Conservation (phyloP, 2,329 filamentous ascomycete genomes). For the Fusarium sp. region DNA sequence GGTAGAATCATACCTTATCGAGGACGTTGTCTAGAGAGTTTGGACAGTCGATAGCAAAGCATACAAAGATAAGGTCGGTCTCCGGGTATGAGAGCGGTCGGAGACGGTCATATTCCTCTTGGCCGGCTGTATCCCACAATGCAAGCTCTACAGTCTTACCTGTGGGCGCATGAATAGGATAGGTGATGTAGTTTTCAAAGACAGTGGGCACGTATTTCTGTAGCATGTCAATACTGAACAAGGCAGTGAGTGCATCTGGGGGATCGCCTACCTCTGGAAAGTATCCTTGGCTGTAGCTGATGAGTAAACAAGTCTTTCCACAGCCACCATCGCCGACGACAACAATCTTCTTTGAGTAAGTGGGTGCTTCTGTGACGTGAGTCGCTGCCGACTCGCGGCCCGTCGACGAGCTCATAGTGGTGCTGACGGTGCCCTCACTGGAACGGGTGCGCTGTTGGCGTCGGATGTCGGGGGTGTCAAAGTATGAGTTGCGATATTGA, state of each 20-base stretch:
- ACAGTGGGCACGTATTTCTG: slow-evolving; percentile 99
- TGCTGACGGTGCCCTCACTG: slow-evolving; percentile 91
- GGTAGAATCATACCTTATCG: slow-evolving; percentile 78
- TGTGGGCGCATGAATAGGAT: slow-evolving; percentile 84
- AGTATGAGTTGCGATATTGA: slow-evolving; percentile 65
- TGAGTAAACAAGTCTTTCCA: slow-evolving; percentile 97
- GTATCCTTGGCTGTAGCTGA: slow-evolving; percentile 98
- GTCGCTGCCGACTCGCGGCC: slow-evolving; percentile 82
- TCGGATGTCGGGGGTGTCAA: slow-evolving; percentile 54
- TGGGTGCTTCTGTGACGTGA: slow-evolving; percentile 86
- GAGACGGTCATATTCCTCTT: slow-evolving; percentile 97
- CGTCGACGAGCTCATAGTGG: slow-evolving; percentile 78
- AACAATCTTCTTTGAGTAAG: slow-evolving; percentile 99
- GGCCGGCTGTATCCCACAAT: slow-evolving; percentile 97
- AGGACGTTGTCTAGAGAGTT: slow-evolving; percentile 98
- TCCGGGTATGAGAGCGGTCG: slow-evolving; percentile 97
- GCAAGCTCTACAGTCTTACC: slow-evolving; percentile 97
- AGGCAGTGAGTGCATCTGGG: neutral
- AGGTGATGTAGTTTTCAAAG: slow-evolving; percentile 99
- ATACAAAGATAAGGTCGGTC: slow-evolving; percentile 97
- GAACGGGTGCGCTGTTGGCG: slow-evolving; percentile 68
- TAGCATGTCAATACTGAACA: slow-evolving; percentile 11
- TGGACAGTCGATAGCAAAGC: slow-evolving; percentile 98
- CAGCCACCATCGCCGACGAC: slow-evolving; percentile 98
- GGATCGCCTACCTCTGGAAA: slow-evolving; percentile 85